Base-by-base conservation (phyloP, 805 yeast species). In the Schizosaccharomyces osmophilus region DNA sequence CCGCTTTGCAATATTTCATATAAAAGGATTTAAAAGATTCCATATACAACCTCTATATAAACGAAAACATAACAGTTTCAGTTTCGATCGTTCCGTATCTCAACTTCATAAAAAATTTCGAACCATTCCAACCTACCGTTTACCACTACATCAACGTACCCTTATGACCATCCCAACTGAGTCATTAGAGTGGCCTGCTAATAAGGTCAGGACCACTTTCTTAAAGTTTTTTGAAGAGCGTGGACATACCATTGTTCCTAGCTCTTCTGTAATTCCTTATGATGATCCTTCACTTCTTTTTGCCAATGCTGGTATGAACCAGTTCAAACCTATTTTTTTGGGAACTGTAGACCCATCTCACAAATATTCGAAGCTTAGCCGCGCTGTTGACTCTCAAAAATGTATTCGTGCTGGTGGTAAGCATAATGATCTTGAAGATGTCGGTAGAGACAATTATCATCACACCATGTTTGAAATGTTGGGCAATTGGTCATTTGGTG, bases 401-500 rank as follows among this genome's bases (percentile, higher is more conserved):
- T 93, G 97, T 79, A 90, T 93, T 69, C 83, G 99, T 76, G 99
- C 99, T 41, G 99, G 99, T 73, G 99, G 99, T 73, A 93, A 93
- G 74, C 99, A 93, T 74, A 75, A 75, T 64, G 69, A 93, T 75
- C 80, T 93, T 70, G 99, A 93, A 72, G 99, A 93, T 73, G 99
- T 93, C 59, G 99, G 99, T 65, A 82, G 85, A 69, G 99, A 93
- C 74, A 65, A 67, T 62, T 93, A 93, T 71, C 99, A 93, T 73
- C 99, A 93, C 73, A 93, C 99, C 19, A 94, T 94, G 71, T 93
- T 93, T 68, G 99, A 93, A 76, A 93, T 93, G 99, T 80, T 93
- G 74, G 99, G 99, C 69, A 93, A 93, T 78, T 93, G 99, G 99
- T 93, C 98, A 5, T 93, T 93, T 73, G 99, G 99, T 69, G 98